phyloP scores from a whole-genome alignment of 805 yeast species.

The Saccharomycopsis malanga region DNA sequence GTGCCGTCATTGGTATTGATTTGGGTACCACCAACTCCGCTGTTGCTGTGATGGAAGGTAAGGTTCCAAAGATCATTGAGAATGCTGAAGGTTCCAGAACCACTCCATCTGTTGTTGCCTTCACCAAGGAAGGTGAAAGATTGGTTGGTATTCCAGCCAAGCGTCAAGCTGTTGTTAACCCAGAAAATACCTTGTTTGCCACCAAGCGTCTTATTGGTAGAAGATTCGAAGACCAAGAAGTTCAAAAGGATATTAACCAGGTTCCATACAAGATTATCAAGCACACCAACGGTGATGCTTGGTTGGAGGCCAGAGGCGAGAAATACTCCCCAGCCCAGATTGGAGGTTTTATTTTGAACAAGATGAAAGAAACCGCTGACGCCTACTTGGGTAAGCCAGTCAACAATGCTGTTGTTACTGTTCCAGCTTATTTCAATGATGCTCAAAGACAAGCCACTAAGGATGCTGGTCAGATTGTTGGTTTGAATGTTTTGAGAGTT shows the following conservation, averaged over 20 bases:
- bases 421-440: conserved; percentile 86
- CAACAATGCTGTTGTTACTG: conserved; percentile 85
- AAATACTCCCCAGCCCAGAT: conserved; percentile 91
- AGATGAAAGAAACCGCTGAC: conserved; percentile 98
- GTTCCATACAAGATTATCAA: conserved; percentile 88
- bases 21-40: conserved; percentile 89
- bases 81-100: conserved; percentile 73
- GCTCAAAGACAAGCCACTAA: conserved; percentile 92
- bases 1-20: conserved; percentile 72
- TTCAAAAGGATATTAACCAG: conserved; percentile 79
- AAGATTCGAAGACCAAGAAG: conserved; percentile 82
- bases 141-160: conserved; percentile 92
- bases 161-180: conserved; percentile 93
- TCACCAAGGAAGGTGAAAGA: conserved; percentile 86
- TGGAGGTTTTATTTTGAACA: conserved; percentile 88
- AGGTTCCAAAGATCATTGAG: conserved; percentile 69
- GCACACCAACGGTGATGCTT: conserved; percentile 91
- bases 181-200: conserved; percentile 88
- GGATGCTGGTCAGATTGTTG: conserved; percentile 97
- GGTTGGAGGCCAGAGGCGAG: conserved; percentile 88
- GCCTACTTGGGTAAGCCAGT: conserved; percentile 81
- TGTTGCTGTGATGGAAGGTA: conserved; percentile 78
- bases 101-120: conserved; percentile 92
- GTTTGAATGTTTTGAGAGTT: conserved; percentile 82
- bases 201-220: conserved; percentile 94